Conservation (phyloP, 345 rosid genomes). For the Lumnitzera littorea region DNA sequence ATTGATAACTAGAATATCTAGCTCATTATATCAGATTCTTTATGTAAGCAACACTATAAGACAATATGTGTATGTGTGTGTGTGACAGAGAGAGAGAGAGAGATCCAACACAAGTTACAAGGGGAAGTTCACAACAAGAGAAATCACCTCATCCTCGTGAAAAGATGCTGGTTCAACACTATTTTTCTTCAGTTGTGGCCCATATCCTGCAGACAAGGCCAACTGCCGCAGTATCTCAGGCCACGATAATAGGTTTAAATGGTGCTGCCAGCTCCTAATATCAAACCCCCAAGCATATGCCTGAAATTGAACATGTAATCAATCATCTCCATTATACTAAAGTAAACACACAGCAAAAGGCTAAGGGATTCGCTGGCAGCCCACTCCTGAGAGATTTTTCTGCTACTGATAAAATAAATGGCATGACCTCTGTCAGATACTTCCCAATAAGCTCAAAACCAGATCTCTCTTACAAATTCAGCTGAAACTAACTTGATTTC, state of each 20-base stretch:
- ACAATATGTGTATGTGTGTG: too few relatives aligned
- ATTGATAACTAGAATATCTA: background rate
- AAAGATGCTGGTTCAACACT: constrained; percentile 34
- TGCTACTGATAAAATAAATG: too few relatives aligned
- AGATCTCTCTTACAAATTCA: too few relatives aligned
- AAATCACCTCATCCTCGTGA: constrained; percentile 60
- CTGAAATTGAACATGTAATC: constrained; percentile 20
- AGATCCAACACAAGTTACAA: background rate
- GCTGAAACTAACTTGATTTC: too few relatives aligned
- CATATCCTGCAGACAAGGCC: constrained; percentile 75
- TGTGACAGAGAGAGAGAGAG: background rate
- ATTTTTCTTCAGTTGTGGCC: constrained; percentile 62
- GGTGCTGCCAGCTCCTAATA: constrained; percentile 64
- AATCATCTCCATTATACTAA: background rate
- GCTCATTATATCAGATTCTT: too few relatives aligned
- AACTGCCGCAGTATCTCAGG: constrained; percentile 87
- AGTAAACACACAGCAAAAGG: constrained; percentile 3
- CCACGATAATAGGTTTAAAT: constrained; percentile 79
- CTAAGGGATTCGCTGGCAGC: too few relatives aligned
- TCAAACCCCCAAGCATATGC: constrained; percentile 96
- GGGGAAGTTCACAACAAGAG: background rate
- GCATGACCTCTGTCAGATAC: too few relatives aligned
- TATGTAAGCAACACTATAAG: too few relatives aligned
- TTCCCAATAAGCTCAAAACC: too few relatives aligned
- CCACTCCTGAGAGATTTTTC: too few relatives aligned